Evolutionary conservation across 257 asterid genomes (phyloP).

Genomic region (Solanum boliviense): DNA sequence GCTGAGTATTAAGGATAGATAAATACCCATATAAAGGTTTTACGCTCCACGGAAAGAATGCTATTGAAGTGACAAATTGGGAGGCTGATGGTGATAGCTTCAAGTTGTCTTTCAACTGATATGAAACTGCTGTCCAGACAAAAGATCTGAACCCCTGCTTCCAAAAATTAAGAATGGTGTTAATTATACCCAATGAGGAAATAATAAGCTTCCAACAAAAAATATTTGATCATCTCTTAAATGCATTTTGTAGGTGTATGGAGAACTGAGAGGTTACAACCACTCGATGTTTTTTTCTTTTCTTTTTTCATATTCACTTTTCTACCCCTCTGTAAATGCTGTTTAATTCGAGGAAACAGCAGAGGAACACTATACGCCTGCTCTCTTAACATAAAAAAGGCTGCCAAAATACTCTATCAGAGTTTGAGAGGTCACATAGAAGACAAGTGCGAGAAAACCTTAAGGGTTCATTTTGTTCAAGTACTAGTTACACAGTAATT

Average conservation of each 20-base stretch:
- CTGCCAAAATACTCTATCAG: not conserved
- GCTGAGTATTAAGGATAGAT: not conserved
- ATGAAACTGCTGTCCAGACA: conserved; percentile 96
- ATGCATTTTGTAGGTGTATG: not conserved
- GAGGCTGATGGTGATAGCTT: conserved; percentile 88
- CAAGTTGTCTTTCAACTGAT: conserved; percentile 84
- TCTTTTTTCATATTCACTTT: not conserved
- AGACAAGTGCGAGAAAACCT: not conserved
- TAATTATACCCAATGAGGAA: not conserved
- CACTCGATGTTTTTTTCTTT: not conserved
- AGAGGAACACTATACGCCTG: not conserved
- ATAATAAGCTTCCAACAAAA: not conserved
- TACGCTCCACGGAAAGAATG: conserved; percentile 92
- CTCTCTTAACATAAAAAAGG: not conserved
- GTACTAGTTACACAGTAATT: not conserved
- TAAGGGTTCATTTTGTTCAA: not conserved
- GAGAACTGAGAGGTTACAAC: not conserved
- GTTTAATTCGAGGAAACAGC: not conserved
- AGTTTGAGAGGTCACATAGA: not conserved
- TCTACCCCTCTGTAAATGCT: not conserved
- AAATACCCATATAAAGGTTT: conserved; percentile 87
- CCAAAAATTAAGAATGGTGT: conserved; percentile 2
- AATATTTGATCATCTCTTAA: not conserved
- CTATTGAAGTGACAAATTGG: conserved; percentile 82
- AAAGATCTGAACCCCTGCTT: conserved; percentile 95